A percentile compares a stretch with the other conserved stretches of the same genome.
phyloP scores from a whole-genome alignment of 2,329 filamentous ascomycete genomes.

The Xylaria sp. region DNA sequence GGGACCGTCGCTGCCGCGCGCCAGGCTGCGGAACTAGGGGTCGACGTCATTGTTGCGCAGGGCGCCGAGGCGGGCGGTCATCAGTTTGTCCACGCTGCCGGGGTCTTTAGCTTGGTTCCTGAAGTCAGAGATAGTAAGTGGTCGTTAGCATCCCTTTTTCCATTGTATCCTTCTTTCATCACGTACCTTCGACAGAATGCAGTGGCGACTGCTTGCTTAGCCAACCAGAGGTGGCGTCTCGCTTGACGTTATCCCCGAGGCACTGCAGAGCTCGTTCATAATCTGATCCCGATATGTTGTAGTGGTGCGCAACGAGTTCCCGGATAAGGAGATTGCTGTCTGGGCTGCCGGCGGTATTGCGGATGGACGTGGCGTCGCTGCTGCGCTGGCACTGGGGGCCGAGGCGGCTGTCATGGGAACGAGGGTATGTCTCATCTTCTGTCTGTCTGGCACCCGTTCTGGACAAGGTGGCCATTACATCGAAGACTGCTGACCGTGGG shows the following conservation, averaged over 20 bases:
- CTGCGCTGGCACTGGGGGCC: slow-evolving; percentile 58
- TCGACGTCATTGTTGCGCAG: slow-evolving; percentile 64
- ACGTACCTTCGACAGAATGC: too few relatives aligned
- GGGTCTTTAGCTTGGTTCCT: slow-evolving; percentile 60
- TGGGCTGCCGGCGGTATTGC: slow-evolving; percentile 63
- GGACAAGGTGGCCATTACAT: too few relatives aligned
- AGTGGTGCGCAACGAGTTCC: slow-evolving; percentile 47
- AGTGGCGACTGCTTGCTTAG: too few relatives aligned
- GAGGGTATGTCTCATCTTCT: slow-evolving; percentile 41
- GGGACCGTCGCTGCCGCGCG: slow-evolving; percentile 61
- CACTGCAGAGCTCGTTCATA: background rate
- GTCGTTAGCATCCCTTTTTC: too few relatives aligned
- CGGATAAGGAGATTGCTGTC: slow-evolving; percentile 47
- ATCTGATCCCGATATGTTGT: background rate
- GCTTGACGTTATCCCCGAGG: background rate
- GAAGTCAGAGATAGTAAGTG: slow-evolving; percentile 56
- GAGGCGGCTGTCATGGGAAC: slow-evolving; percentile 47
- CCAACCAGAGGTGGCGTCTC: too few relatives aligned
- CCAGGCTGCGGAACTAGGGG: slow-evolving; percentile 51
- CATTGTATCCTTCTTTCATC: too few relatives aligned
- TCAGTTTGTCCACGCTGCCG: slow-evolving; percentile 58
- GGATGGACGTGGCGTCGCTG: slow-evolving; percentile 59
- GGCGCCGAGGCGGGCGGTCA: slow-evolving; percentile 66
- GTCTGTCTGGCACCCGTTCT: too few relatives aligned
- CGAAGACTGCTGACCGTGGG: slow-evolving; percentile 25